phyloP scores from a whole-genome alignment of 345 rosid species.

The Eucalyptus curtisii region DNA sequence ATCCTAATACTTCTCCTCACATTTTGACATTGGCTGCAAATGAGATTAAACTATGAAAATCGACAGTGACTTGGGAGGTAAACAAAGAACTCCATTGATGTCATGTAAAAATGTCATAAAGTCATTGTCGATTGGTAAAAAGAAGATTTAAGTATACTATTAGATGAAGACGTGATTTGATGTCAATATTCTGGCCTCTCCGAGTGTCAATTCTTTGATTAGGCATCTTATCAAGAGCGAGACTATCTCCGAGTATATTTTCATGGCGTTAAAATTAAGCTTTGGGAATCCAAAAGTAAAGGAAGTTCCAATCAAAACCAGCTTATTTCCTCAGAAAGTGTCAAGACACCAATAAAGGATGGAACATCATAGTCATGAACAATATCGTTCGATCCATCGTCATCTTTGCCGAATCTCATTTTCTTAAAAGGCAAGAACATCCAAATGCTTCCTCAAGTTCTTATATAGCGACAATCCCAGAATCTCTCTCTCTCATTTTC shows the following conservation, averaged over 20 bases:
- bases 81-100: not conserved
- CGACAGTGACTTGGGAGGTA: not conserved
- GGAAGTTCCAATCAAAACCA: not conserved
- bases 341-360: not conserved
- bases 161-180: accelerated
- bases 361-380: not conserved
- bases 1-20: not conserved
- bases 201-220: not conserved
- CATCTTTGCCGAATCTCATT: not conserved
- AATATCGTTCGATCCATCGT: not conserved
- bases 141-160: not conserved
- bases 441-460: not conserved
- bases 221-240: not conserved
- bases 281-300: not conserved
- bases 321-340: not conserved
- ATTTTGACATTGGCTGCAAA: too few relatives aligned
- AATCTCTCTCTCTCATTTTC: not conserved
- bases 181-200: not conserved
- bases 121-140: not conserved
- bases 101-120: not conserved
- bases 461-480: not conserved
- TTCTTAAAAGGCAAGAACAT: not conserved
- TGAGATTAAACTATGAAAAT: not conserved
- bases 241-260: not conserved
- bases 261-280: not conserved